Base-by-base conservation (phyloP, 2,329 filamentous ascomycete species). In the Arthrobotrys sinensis region DNA sequence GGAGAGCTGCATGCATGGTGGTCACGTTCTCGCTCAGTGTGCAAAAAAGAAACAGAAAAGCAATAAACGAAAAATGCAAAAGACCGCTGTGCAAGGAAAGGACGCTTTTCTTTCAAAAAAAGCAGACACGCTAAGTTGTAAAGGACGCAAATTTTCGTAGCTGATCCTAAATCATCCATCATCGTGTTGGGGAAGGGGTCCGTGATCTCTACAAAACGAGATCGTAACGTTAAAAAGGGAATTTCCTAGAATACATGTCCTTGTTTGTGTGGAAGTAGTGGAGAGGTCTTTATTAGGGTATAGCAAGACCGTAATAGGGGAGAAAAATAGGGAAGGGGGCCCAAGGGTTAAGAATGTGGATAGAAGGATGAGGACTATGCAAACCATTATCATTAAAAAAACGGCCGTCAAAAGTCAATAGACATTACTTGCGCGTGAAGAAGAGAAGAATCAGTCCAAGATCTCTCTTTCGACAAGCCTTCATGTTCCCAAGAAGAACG, bases 151-250 rank as follows among this genome's bases (percentile, higher is more conserved):
- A 16, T 28, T 60, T 60, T 60, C 55, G 55, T 60, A 43, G 34
- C 16, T 40, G 55, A 60, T 60, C 55, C 55, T 60, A 40, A 60
- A 60, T 52, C 46, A 66, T 66, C 63, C 46, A 40, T 66, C 63
- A 19, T 60, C 55, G 55, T 43, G 55, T 43, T 40, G 36, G 36
- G 55, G 45, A 21, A 32, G 48, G 62, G 64, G 36, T 57, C 28
- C 4, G 4, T 6, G 63, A 75, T 67, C 70, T 75, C 70, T 75
- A 75, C 53, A 75, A 75, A 6, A 75, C 70, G 70, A 75, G 70
- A 63, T 75, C 63, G 50, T 52, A 75, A 68, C 40, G 62, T 16
- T 52, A n/a, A 52, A 67, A 66, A 67, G 36, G n/a, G 50, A 62
- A 67, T 10, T 36, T 38, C 24, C 19, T 57, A 57, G 36, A 43